Evolutionary conservation across 73 alveolate species (phyloP), one percentile per base, ranked within the genome.

Genomic region (Uronychia setigera): DNA sequence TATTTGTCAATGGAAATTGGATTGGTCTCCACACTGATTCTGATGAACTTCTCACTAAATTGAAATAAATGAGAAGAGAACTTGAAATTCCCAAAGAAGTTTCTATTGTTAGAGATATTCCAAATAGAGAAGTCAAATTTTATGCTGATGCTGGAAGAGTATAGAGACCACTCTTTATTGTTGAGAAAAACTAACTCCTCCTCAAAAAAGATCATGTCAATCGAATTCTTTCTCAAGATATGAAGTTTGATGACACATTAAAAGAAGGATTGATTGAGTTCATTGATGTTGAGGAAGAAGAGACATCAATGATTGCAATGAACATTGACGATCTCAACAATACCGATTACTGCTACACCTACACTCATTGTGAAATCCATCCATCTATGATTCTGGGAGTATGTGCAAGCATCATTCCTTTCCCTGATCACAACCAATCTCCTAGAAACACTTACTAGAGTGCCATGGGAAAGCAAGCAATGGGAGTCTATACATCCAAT

Each of bases 381-480:
- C 99, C 99, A 0, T 95, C 99, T 32, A 99, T 99, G 99, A 99
- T 99, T 79, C 94, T 99, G 32, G 99, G 99, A 35, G 99, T 98
- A 60, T 95, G 99, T 93, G 99, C 99, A 1, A 96, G 99, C 46
- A 99, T 99, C 79, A 99, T 99, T 80, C 99, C 99, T n/a, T 99
- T 98, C 92, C 99, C 99, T 25, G 99, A 99, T 90, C 99, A 99
- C 92, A 99, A 99, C 93, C 97, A 98, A 94, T 97, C 99, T 19
- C 99, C 99, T 26, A 94, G 99, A 86, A 97, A 97, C 84, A 96
- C 99, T 29, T 95, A 95, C 93, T 98, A 99, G 86, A 93, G 99
- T 85, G 99, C 99, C 78, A 99, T 99, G 99, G 99, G 99, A 32
- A 99, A 99, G 90, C 99, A 97, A 92, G 99, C 99, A 0, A 97